phyloP scores from a whole-genome alignment of 108 stramenopile species.

The Pseudonitzschia pungens region DNA sequence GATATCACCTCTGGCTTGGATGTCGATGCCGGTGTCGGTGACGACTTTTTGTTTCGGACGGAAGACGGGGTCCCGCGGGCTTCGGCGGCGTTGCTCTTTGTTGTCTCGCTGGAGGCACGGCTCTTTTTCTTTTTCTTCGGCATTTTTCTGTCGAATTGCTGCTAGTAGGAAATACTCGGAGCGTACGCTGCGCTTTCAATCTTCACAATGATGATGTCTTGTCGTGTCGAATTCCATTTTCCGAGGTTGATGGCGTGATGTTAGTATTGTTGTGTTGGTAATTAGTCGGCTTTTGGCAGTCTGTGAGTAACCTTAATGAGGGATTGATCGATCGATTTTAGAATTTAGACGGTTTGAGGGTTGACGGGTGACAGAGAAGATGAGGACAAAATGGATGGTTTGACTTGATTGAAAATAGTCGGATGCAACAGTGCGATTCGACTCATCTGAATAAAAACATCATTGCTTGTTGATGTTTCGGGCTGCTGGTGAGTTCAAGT shows the following conservation, averaged over 20 bases:
- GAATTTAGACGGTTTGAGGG: no score
- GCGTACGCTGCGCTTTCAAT: neutral
- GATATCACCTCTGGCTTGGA: slow-evolving; percentile 6
- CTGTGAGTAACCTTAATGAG: no score
- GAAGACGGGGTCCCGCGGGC: neutral
- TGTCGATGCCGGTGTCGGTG: neutral
- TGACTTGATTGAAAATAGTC: neutral
- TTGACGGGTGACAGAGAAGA: no score
- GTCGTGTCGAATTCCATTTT: neutral
- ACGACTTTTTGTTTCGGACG: neutral
- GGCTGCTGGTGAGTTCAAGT: no score
- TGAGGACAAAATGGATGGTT: neutral
- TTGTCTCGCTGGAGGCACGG: slow-evolving; percentile 18
- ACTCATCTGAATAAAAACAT: neutral
- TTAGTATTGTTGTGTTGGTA: no score
- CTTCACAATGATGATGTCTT: neutral
- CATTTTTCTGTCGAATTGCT: slow-evolving; percentile 9
- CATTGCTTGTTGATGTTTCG: neutral
- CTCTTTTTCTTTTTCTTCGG: slow-evolving; percentile 45
- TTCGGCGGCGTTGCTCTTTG: neutral
- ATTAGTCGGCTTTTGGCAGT: no score
- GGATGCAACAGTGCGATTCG: neutral
- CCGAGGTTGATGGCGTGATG: no score
- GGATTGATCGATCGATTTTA: no score
- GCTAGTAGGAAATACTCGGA: neutral